phyloP scores from a whole-genome alignment of 2,329 filamentous ascomycete species.

The Fusarium chaquense region DNA sequence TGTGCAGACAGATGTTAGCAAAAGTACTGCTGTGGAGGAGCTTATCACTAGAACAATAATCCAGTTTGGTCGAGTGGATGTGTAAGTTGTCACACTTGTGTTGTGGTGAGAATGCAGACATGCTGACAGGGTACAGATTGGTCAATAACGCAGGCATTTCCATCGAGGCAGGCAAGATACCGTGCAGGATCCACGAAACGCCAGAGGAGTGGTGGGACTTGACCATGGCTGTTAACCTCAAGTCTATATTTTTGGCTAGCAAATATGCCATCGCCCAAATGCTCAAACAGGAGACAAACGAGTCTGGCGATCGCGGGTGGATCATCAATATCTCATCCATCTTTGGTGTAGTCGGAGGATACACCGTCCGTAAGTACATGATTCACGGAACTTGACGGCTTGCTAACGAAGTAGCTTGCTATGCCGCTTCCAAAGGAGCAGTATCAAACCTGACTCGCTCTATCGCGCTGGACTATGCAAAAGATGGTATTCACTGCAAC shows the following conservation, averaged over 20 bases:
- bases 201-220: conserved; percentile 59
- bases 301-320: conserved; percentile 59
- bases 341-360: conserved; percentile 54
- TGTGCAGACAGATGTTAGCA: conserved; percentile 58
- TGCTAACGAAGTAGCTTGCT: conserved; percentile 48
- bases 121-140: conserved; percentile 47
- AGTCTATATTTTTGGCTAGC: conserved; percentile 55
- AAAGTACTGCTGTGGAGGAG: conserved; percentile 52
- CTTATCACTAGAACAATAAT: conserved; percentile 49
- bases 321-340: conserved; percentile 63
- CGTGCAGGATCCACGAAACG: conserved; percentile 59
- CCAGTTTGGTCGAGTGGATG: conserved; percentile 40
- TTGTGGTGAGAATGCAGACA: conserved; percentile 33
- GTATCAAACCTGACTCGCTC: conserved; percentile 62
- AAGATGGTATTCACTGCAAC: conserved; percentile 63
- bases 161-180: conserved; percentile 48
- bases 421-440: conserved; percentile 63
- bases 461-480: conserved; percentile 63
- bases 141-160: conserved; percentile 60
- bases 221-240: conserved; percentile 55
- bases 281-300: conserved; percentile 58
- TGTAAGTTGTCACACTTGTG: conserved; percentile 31
- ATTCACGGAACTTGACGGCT: accelerated
- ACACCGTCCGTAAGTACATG: conserved; percentile 36
- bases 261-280: conserved; percentile 63